These are phyloP conservation scores for Ustilago shanxiensis DNA, from an alignment of 1,284 basidiomycete species.

Conservation along the genomic window DNA sequence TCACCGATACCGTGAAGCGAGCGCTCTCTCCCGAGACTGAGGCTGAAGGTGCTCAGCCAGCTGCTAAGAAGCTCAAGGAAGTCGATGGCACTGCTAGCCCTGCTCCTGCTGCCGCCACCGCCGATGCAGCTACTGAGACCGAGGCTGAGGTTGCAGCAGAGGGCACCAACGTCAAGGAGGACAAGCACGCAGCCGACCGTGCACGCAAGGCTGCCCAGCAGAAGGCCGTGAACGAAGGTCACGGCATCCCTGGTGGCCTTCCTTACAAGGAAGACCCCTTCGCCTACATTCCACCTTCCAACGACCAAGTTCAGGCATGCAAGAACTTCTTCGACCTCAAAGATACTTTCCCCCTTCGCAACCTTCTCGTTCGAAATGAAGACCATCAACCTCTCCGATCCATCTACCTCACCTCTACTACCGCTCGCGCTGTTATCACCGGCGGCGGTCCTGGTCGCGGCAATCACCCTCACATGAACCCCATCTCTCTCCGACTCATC, in stretches of 20 bases:
- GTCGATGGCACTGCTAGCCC: constrained; percentile 20
- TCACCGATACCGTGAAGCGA: constrained; percentile 29
- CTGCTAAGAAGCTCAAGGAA: constrained; percentile 53
- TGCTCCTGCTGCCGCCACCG: constrained; percentile 1
- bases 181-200: constrained; percentile 62
- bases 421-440: constrained; percentile 80
- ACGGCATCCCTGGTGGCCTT: constrained; percentile 61
- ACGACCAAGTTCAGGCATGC: constrained; percentile 58
- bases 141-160: constrained; percentile 24
- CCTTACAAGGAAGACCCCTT: constrained; percentile 68
- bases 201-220: constrained; percentile 46
- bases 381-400: constrained; percentile 82
- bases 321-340: constrained; percentile 82
- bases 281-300: constrained; percentile 55
- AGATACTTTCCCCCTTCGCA: constrained; percentile 80
- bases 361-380: constrained; percentile 88
- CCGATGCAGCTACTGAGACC: background rate
- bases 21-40: constrained; percentile 45
- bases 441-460: constrained; percentile 75
- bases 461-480: constrained; percentile 73
- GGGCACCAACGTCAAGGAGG: constrained; percentile 43
- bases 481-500: constrained; percentile 85
- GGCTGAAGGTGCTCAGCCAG: constrained; percentile 36
- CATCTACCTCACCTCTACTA: constrained; percentile 88
- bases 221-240: constrained; percentile 41